Base-by-base conservation (phyloP, 805 yeast genomes). In the Candida alai region DNA sequence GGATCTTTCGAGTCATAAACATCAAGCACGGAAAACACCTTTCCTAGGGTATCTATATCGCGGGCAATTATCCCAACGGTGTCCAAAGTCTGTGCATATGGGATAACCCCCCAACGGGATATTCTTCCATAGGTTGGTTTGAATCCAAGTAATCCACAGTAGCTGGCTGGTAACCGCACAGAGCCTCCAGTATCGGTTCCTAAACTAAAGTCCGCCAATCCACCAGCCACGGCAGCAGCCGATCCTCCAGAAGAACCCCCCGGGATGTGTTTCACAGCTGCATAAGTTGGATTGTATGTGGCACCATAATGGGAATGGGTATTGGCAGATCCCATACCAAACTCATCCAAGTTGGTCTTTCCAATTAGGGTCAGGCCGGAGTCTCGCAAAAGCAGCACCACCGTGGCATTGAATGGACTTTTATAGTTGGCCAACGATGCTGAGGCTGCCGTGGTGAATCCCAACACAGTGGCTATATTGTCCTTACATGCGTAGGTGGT, bases 161-260 rank as follows among this genome's bases (percentile, higher is more conserved):
- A 87, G 13, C 95, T 80, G 1, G 95, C 94, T 0, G 99, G 99
- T 14, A 86, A 64, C 41, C 99, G 70, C 0, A 93, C 86, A 0
- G 97, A 87, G 0, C 99, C 99, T 4, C 99, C 99, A 0, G 99
- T 93, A 49, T 93, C 99, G 1, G 97, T 84, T 0, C 98, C 99
- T 23, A 93, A 58, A 1, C 95, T 74, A 47, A 84, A 78, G 51
- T 82, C 86, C 21, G 78, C 81, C 42, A 78, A 51, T 1, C 64
- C 80, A 0, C 81, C 74, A 1, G 90, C 81, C 2, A 90, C 96
- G 0, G 94, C 84, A 1, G 95, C 95, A 0, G 97, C 97, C 24
- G 93, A 76, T 0, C 98, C 98, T 13, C 97, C 96, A 5, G 96
- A 86, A 0, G 97, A 88, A 0, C 98, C 98, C 9, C 99, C 99